Evolutionary conservation across 495 filamentous ascomycete species (phyloP).

Genomic region (Neurospora sp.): DNA sequence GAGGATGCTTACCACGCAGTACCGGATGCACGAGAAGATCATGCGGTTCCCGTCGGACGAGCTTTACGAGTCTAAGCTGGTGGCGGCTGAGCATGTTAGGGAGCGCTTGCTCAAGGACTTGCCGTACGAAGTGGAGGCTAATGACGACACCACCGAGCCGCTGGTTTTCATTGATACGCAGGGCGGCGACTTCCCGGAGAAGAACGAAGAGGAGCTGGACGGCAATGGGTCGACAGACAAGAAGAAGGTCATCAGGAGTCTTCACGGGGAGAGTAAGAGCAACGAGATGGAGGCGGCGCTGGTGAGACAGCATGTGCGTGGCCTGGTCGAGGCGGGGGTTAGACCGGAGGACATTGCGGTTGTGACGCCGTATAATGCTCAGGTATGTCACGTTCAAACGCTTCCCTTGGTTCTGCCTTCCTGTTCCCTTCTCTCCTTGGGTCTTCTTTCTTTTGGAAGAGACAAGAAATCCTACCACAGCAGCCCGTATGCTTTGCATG

Average conservation of each 20-base stretch:
- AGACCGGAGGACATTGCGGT: slow-evolving; percentile 77
- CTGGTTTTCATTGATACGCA: slow-evolving; percentile 95
- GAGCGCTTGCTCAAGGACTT: slow-evolving; percentile 64
- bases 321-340: slow-evolving; percentile 70
- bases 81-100: slow-evolving; percentile 71
- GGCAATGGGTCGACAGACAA: not conserved
- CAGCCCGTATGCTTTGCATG: slow-evolving; percentile 7
- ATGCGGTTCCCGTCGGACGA: slow-evolving; percentile 89
- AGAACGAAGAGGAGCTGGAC: slow-evolving; percentile 20
- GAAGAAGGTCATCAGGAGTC: slow-evolving; percentile 24
- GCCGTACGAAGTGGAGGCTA: slow-evolving; percentile 67
- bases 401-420: not conserved
- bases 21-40: slow-evolving; percentile 93
- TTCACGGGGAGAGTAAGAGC: slow-evolving; percentile 80
- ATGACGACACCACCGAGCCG: slow-evolving; percentile 80
- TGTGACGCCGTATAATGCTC: slow-evolving; percentile 93
- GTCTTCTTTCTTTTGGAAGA: not conserved
- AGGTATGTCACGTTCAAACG: slow-evolving; percentile 38
- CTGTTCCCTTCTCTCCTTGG: not conserved
- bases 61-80: slow-evolving; percentile 71
- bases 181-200: slow-evolving; percentile 70
- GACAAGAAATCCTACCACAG: not conserved
- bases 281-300: slow-evolving; percentile 87
- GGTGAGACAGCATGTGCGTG: slow-evolving; percentile 62
- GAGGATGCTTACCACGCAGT: slow-evolving; percentile 93